Conservation (phyloP, 345 rosid species). For the Iberis pinnata region DNA sequence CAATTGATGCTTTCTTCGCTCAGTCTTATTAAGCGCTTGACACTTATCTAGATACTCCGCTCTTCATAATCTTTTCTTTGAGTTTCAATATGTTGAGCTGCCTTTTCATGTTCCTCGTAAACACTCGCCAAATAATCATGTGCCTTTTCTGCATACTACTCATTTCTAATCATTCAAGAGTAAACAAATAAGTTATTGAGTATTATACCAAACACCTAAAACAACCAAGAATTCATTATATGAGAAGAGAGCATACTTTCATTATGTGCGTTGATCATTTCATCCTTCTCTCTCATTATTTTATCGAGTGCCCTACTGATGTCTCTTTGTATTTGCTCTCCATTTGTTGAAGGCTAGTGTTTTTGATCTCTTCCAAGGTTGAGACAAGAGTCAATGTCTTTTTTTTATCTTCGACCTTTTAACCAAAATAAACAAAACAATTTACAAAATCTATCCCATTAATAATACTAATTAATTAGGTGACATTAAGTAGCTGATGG, state of each 20-base stretch:
- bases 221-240: background rate
- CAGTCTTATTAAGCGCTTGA: conserved; percentile 42
- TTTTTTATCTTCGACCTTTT: conserved; percentile 44
- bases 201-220: conserved; percentile 1
- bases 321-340: conserved; percentile 40
- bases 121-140: conserved; percentile 42
- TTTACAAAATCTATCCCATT: no score
- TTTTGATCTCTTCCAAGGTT: conserved; percentile 40
- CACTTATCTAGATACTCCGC: conserved; percentile 37
- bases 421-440: no score
- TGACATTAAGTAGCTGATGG: no score
- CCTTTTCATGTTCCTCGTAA: conserved; percentile 42
- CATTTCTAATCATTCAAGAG: conserved; percentile 29
- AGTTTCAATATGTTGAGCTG: conserved; percentile 29
- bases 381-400: conserved; percentile 37
- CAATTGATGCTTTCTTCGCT: conserved; percentile 40
- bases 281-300: conserved; percentile 42
- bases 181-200: background rate
- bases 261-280: conserved; percentile 43
- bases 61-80: conserved; percentile 36
- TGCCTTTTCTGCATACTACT: conserved; percentile 39
- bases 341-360: conserved; percentile 36
- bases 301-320: conserved; percentile 20
- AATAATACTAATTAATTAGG: no score
- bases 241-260: conserved; percentile 38